Conservation (phyloP, 768 basidiomycete species). For the Paxillus ammoniavirescens region DNA sequence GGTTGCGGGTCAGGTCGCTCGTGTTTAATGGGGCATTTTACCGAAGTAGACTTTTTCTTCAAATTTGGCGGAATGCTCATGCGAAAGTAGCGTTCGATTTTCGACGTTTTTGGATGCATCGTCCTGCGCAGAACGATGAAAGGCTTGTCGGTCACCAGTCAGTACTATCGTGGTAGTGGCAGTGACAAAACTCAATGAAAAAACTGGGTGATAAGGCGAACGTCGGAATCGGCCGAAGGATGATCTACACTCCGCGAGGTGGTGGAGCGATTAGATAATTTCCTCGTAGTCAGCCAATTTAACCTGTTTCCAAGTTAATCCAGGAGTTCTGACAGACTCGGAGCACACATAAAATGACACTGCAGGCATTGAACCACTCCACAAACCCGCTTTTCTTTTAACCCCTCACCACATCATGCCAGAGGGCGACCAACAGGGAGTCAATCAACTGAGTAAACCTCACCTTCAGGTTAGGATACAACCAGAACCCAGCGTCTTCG, state of each 20-base stretch:
- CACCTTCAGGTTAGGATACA: constrained; percentile 9
- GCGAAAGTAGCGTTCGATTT: neutral
- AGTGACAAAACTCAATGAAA: too few species aligned
- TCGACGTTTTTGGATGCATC: neutral
- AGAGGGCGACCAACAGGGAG: neutral
- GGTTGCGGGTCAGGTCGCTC: neutral
- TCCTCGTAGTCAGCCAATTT: too few species aligned
- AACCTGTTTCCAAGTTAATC: too few species aligned
- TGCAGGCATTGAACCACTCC: too few species aligned
- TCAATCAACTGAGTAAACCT: neutral
- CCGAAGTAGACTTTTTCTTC: neutral
- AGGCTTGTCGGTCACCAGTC: too few species aligned
- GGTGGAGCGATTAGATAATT: too few species aligned
- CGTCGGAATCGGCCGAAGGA: too few species aligned
- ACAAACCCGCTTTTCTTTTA: neutral
- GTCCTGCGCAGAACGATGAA: neutral
- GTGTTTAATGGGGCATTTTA: neutral
- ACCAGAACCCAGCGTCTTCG: neutral
- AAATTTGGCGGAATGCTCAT: neutral
- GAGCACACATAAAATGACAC: neutral
- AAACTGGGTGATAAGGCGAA: too few species aligned
- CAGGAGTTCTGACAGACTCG: too few species aligned
- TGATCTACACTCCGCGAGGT: too few species aligned
- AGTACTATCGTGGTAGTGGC: too few species aligned
- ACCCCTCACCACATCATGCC: constrained; percentile 6